These are phyloP conservation scores for Dunaliella primolecta DNA, from an alignment of 139 green algal genomes.

Conservation along the genomic window DNA sequence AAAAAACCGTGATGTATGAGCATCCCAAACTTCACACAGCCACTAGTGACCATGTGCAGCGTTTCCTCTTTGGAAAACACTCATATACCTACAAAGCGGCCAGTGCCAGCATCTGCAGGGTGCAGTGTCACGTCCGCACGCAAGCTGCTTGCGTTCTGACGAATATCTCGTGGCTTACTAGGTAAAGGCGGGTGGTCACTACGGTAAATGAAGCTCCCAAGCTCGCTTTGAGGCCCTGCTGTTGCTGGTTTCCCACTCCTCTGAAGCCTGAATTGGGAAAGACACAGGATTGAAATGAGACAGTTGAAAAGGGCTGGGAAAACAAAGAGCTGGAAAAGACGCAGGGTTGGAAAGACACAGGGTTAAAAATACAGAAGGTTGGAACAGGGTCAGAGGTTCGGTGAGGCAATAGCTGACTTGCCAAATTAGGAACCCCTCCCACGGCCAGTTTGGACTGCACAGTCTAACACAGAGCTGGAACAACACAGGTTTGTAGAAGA, in stretches of 20 bases:
- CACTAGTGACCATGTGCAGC: no score
- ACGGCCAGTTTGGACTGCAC: no score
- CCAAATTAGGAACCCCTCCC: no score
- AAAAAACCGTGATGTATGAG: neutral
- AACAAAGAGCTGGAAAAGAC: neutral
- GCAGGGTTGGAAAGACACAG: no score
- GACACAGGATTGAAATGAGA: neutral
- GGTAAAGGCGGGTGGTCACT: neutral
- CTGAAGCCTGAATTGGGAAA: neutral
- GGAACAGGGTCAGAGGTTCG: no score
- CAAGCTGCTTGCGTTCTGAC: neutral
- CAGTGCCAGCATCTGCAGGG: neutral
- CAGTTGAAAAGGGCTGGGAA: neutral
- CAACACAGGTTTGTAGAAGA: no score
- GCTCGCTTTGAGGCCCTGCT: neutral
- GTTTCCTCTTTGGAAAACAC: no score
- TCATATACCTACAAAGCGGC: neutral
- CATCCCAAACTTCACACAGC: no score
- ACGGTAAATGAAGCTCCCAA: neutral
- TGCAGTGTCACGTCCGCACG: neutral
- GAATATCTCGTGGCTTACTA: neutral
- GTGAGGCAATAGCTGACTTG: no score
- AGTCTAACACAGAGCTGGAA: no score
- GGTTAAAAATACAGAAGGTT: no score
- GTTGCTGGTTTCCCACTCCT: neutral